Evolutionary conservation across 1,284 basidiomycete genomes (phyloP), one percentile per base, ranked within the genome.

Genomic region (Chalciporus sp.): DNA sequence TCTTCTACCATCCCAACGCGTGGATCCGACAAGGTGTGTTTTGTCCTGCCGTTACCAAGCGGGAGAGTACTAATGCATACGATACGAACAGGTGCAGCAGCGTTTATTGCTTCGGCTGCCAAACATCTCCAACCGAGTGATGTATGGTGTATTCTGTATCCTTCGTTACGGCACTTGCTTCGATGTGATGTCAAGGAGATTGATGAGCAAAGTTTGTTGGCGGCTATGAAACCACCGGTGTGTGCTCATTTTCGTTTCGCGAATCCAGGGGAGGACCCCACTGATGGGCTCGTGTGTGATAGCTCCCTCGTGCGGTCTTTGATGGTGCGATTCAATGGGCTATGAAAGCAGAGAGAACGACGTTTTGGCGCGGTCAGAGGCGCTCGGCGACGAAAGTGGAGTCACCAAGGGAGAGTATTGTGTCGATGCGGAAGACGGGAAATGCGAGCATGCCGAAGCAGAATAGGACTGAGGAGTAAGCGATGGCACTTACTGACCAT

Each of bases 111-210:
- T 1, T 86, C 92, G 1, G 86, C 92, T 7, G 88, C 91, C 1
- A 85, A 86, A 44, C 85, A 88, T 56, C 79, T 96, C 8, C 88
- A 90, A 0, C 71, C 78, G 2, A 92, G 92, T 42, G 97, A 99
- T 65, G 86, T 93, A 10, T 99, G 97, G 97, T 96, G 95, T 64
- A 93, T 98, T 42, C 72, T 98, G 3, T 99, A 99, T 64, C 95
- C 96, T 0, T 90, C 90, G 0, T 72, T 99, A 37, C 84, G 93
- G 37, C 88, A 94, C 56, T 85, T 95, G 52, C 76, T 99, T 41
- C 88, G 88, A 43, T 91, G 88, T 1, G 97, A 99, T 63, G 77
- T 98, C n/a, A 81, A 79, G 7, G 78, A 81, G 1, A 82, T 98
- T 41, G 84, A 90, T 47, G 92, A 92, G 58, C 78, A 81, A 51